Evolutionary conservation across 1,284 basidiomycete genomes (phyloP).

Genomic region (Malassezia nana): DNA sequence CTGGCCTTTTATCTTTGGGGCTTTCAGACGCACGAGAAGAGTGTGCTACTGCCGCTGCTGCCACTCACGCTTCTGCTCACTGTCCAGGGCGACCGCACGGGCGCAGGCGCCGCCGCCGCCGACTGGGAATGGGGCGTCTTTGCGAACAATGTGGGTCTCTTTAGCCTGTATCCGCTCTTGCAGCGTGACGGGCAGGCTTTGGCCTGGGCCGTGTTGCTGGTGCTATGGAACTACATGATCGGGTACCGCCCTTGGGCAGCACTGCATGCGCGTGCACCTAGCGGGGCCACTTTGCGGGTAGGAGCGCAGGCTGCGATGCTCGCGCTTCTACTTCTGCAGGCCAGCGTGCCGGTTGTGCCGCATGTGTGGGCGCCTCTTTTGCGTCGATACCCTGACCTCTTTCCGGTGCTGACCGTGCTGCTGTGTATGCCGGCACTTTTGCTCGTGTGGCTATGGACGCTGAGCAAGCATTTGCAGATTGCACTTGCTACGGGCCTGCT

Average conservation of each 20-base stretch:
- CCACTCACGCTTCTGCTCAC: constrained; percentile 71
- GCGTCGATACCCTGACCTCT: constrained; percentile 77
- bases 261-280: constrained; percentile 8
- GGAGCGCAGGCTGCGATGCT: constrained; percentile 53
- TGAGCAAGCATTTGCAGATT: constrained; percentile 43
- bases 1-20: constrained; percentile 88
- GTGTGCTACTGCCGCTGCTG: constrained; percentile 73
- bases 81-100: constrained; percentile 50
- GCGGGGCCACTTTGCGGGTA: constrained; percentile 10
- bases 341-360: constrained; percentile 50
- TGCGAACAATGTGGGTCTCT: constrained; percentile 74
- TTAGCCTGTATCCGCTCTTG: constrained; percentile 75
- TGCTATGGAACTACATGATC: constrained; percentile 71
- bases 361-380: constrained; percentile 35
- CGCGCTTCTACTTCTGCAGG: constrained; percentile 60
- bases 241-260: constrained; percentile 54
- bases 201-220: constrained; percentile 60
- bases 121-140: constrained; percentile 69
- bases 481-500: constrained; percentile 33
- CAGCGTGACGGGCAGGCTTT: constrained; percentile 67
- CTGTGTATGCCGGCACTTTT: constrained; percentile 67
- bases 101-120: constrained; percentile 51
- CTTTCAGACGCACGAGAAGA: constrained; percentile 91
- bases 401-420: constrained; percentile 73
- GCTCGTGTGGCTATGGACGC: constrained; percentile 52